Conservation (phyloP, 345 rosid species). For the Kandelia obovata region DNA sequence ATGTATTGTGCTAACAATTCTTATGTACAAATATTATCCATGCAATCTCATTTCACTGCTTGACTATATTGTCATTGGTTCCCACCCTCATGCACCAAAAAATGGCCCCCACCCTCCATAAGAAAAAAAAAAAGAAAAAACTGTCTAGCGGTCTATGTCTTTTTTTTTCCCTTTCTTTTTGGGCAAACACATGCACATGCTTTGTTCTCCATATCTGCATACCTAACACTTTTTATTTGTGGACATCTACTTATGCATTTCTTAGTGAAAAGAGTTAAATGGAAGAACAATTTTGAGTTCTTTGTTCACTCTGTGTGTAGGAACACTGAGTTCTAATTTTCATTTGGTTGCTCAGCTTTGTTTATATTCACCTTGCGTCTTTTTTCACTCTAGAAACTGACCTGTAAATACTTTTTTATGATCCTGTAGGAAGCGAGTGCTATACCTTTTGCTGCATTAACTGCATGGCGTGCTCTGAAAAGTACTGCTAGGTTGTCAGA, state of each 20-base stretch:
- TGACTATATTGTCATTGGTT: not conserved
- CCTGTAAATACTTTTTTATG: slow-evolving; percentile 3
- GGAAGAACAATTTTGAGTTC: too few relatives aligned
- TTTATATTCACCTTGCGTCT: not conserved
- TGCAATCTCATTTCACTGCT: not conserved
- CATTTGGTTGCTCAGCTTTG: not conserved
- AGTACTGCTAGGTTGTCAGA: slow-evolving; percentile 80
- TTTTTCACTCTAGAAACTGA: slow-evolving; percentile 6
- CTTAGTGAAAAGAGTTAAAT: too few relatives aligned
- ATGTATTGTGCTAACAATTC: slow-evolving; percentile 2
- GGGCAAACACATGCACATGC: too few relatives aligned
- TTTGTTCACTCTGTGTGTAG: not conserved
- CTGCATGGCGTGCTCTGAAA: slow-evolving; percentile 95
- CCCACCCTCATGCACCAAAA: too few relatives aligned
- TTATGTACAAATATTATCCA: too few relatives aligned
- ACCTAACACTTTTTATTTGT: too few relatives aligned
- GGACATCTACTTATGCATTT: too few relatives aligned
- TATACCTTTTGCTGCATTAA: slow-evolving; percentile 91
- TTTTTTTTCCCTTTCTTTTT: too few relatives aligned
- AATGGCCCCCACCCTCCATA: too few relatives aligned
- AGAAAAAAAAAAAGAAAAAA: too few relatives aligned
- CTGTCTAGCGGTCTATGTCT: too few relatives aligned
- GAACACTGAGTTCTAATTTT: not conserved
- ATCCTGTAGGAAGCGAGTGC: slow-evolving; percentile 79
- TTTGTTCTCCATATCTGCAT: too few relatives aligned